Evolutionary conservation across 495 filamentous ascomycete species (phyloP).

Genomic region (Annulohypoxylon nitens): DNA sequence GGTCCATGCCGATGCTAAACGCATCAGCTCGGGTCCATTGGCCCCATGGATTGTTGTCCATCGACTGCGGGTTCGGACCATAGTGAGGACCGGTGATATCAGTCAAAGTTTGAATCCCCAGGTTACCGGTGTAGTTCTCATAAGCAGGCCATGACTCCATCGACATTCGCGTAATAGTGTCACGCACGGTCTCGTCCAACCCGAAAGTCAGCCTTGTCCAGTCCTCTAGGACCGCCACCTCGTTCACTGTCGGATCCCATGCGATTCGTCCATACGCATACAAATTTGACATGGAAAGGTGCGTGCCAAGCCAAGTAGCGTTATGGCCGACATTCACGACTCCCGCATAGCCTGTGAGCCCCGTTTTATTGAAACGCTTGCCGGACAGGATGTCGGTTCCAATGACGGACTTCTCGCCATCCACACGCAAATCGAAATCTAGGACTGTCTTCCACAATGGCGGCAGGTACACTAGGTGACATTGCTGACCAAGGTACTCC

Average conservation of each 20-base stretch:
- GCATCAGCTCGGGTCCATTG: slow-evolving; percentile 78
- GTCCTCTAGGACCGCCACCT: slow-evolving; percentile 66
- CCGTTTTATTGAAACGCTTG: slow-evolving; percentile 66
- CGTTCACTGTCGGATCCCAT: slow-evolving; percentile 68
- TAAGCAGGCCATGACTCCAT: slow-evolving; percentile 79
- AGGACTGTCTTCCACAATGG: slow-evolving; percentile 77
- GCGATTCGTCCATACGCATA: slow-evolving; percentile 77
- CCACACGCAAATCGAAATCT: slow-evolving; percentile 74
- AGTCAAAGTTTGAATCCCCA: slow-evolving; percentile 77
- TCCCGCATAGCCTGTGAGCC: slow-evolving; percentile 71
- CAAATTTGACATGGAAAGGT: slow-evolving; percentile 78
- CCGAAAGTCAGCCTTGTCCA: slow-evolving; percentile 78
- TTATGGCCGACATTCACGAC: slow-evolving; percentile 79
- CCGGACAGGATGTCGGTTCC: slow-evolving; percentile 71
- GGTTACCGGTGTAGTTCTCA: slow-evolving; percentile 77
- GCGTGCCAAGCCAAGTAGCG: slow-evolving; percentile 75
- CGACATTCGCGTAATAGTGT: slow-evolving; percentile 72
- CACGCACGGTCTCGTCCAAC: slow-evolving; percentile 63
- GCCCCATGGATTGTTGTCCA: slow-evolving; percentile 77
- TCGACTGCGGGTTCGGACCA: slow-evolving; percentile 74
- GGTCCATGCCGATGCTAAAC: slow-evolving; percentile 76
- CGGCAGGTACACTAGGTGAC: slow-evolving; percentile 74
- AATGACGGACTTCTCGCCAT: slow-evolving; percentile 63
- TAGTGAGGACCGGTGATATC: slow-evolving; percentile 77
- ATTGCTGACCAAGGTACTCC: slow-evolving; percentile 80